Evolutionary conservation across 768 basidiomycete genomes (phyloP).

Genomic region (Tricholoma furcatifolium): DNA sequence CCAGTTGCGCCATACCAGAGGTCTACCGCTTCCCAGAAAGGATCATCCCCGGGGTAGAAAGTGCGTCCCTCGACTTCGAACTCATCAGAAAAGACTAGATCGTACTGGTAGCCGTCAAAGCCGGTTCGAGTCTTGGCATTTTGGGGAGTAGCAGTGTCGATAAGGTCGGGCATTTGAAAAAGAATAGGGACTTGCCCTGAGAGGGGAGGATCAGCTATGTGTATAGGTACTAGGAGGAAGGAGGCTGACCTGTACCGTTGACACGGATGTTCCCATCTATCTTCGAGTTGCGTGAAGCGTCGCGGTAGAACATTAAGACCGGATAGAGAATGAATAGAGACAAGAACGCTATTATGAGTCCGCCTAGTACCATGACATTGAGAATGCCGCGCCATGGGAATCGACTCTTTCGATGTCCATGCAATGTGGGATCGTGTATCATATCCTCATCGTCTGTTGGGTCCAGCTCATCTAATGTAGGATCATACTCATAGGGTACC

Average conservation of each 20-base stretch:
- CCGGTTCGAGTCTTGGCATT: slow-evolving; percentile 60
- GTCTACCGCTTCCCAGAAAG: slow-evolving; percentile 70
- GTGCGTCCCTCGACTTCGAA: slow-evolving; percentile 59
- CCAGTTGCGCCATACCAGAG: slow-evolving; percentile 71
- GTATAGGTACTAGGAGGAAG: not conserved
- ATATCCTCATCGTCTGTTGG: slow-evolving; percentile 72
- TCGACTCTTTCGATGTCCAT: slow-evolving; percentile 25
- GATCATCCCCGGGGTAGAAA: slow-evolving; percentile 52
- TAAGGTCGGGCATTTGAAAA: slow-evolving; percentile 54
- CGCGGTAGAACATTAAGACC: slow-evolving; percentile 49
- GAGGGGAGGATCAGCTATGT: slow-evolving; percentile 10
- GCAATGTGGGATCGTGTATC: slow-evolving; percentile 59
- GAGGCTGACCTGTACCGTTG: slow-evolving; percentile 47
- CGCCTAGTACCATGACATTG: slow-evolving; percentile 68
- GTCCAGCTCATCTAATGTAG: slow-evolving; percentile 51
- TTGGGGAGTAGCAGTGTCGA: slow-evolving; percentile 72
- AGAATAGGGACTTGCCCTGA: slow-evolving; percentile 64
- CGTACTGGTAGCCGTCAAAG: slow-evolving; percentile 69
- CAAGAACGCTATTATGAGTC: slow-evolving; percentile 63
- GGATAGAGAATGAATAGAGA: slow-evolving; percentile 84
- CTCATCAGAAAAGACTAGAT: slow-evolving; percentile 69
- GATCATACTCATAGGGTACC: slow-evolving; percentile 73
- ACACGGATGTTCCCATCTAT: slow-evolving; percentile 66
- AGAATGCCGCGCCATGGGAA: slow-evolving; percentile 49
- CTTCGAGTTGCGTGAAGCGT: slow-evolving; percentile 34